phyloP scores from a whole-genome alignment of 129 eudicot species.

The Escallonia herrerae region DNA sequence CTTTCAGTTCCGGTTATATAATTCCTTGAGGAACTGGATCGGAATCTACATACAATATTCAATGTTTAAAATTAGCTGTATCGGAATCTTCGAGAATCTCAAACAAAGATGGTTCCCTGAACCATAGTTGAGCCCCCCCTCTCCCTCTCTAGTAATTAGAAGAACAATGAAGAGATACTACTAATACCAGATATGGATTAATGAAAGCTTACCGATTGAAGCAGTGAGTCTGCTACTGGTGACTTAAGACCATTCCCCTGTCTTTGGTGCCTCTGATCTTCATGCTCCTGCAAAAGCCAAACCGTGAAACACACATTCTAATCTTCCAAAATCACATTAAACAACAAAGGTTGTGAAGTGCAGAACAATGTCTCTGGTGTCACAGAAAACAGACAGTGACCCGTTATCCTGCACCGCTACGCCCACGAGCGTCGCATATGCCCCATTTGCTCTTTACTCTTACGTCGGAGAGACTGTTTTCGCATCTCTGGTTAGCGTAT shows the following conservation, averaged over 20 bases:
- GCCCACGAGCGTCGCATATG: too few species aligned
- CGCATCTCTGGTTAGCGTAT: too few species aligned
- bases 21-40: neutral
- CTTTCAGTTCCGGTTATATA: neutral
- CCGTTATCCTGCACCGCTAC: too few species aligned
- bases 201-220: constrained; percentile 6
- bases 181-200: neutral
- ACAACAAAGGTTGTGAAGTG: too few species aligned
- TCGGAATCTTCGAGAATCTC: constrained; percentile 18
- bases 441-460: too few species aligned
- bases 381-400: too few species aligned
- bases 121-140: neutral
- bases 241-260: constrained; percentile 10
- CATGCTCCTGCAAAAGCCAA: neutral
- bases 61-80: neutral
- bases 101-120: neutral
- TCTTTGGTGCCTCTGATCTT: constrained; percentile 3
- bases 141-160: neutral
- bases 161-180: too few species aligned
- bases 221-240: constrained; percentile 7
- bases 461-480: too few species aligned
- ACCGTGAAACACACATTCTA: too few species aligned
- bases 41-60: neutral
- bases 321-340: too few species aligned
- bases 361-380: too few species aligned